Evolutionary conservation across 352 stramenopile species (phyloP).

Genomic region (Phytopythium ostracodes): DNA sequence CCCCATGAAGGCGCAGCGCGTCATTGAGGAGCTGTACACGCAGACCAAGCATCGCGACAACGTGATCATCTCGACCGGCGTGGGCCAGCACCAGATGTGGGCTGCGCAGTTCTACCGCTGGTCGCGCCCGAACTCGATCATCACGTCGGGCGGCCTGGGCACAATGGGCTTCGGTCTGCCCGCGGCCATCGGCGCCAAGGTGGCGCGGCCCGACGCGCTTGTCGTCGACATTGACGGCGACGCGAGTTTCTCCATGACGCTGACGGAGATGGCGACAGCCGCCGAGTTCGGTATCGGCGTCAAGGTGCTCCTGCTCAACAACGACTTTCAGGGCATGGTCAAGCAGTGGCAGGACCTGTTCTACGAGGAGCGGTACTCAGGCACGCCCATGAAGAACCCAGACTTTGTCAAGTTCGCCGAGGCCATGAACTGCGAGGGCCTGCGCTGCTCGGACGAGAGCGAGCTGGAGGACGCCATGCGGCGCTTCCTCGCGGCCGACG

Average conservation of each 20-base stretch:
- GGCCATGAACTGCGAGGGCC: conserved; percentile 90
- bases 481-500: conserved; percentile 92
- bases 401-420: conserved; percentile 93
- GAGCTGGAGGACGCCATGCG: conserved; percentile 91
- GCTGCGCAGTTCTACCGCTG: conserved; percentile 95
- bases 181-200: conserved; percentile 93
- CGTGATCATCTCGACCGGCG: conserved; percentile 93
- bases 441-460: conserved; percentile 87
- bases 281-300: conserved; percentile 92
- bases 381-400: conserved; percentile 90
- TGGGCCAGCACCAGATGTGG: conserved; percentile 97
- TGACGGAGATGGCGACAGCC: conserved; percentile 94
- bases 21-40: conserved; percentile 92
- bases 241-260: conserved; percentile 96
- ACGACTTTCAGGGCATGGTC: conserved; percentile 97
- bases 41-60: conserved; percentile 90
- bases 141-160: conserved; percentile 92
- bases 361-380: conserved; percentile 93
- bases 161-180: conserved; percentile 95
- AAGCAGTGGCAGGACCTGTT: conserved; percentile 98
- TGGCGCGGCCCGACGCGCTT: conserved; percentile 81
- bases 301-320: conserved; percentile 96
- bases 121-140: conserved; percentile 91
- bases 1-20: conserved; percentile 92
- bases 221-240: conserved; percentile 94